Base-by-base conservation (phyloP, 179 eudicot species). In the Silene coronaria region DNA sequence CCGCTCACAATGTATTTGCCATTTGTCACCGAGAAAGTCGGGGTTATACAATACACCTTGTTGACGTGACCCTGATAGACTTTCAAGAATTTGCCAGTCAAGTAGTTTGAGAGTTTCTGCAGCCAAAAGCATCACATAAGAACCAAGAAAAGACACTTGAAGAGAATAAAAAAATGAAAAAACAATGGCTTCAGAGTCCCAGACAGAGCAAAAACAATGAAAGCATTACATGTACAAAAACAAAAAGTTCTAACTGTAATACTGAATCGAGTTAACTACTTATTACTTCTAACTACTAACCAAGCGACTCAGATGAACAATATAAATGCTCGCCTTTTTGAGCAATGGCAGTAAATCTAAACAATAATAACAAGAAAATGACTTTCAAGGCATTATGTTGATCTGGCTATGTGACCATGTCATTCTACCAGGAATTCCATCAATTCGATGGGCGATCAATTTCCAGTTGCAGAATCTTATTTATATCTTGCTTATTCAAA, bases 1-100 rank as follows among this genome's bases (percentile, higher is more conserved):
- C 99, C 99, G 72, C 97, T 89, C 36, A 96, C 96, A 72, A 96
- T 90, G 82, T 89, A 95, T 80, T 83, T 95, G 22, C 89, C 97
- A 73, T 82, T 85, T 0, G 97, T 88, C 53, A 92, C 96, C 0
- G 97, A 95, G 76, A 95, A 95, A 58, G 96, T 88, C 34, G 99
- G 82, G 48, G 86, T 87, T 78, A 92, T 76, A 81, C 97, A 91
- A 73, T 84, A 91, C 0, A 74, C 74, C 71, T 69, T 84, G 83
- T 95, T 95, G 67, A 30, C 70, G 78, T 91, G 99, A 13, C 97
- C 96, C 21, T 85, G 85, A 67, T 92, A 92, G 1, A 75, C 78
- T 78, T 92, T 92, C 88, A 89, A 77, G 83, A 86, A 82, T 79
- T 95, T 95, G 75, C 97, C 97, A 3, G 87, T 75, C 21, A 87